Conservation (phyloP, 148 eudicot genomes). For the Vaccinium darrowii region DNA sequence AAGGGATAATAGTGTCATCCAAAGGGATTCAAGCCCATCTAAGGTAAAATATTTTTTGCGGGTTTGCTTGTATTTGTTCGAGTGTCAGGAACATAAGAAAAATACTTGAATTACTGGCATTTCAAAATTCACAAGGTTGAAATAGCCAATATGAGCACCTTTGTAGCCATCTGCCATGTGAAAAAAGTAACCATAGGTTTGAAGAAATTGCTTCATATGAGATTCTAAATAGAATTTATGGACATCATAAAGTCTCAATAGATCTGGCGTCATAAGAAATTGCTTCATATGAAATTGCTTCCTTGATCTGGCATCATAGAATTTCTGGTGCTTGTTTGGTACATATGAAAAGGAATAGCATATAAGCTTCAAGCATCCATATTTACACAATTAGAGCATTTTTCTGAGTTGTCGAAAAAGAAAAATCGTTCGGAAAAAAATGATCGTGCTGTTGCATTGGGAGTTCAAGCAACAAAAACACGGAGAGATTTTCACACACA, state of each 20-base stretch:
- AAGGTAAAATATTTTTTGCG: not conserved
- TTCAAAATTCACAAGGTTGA: not conserved
- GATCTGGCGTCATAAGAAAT: too few relatives aligned
- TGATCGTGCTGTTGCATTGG: too few relatives aligned
- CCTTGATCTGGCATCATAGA: not conserved
- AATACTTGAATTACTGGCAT: not conserved
- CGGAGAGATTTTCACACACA: too few relatives aligned
- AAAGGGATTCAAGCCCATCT: not conserved
- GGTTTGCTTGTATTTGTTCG: not conserved
- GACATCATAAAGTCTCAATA: not conserved
- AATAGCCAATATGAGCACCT: not conserved
- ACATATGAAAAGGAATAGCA: not conserved
- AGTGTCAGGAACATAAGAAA: not conserved
- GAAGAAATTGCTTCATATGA: not conserved
- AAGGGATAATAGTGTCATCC: not conserved
- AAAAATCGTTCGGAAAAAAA: not conserved
- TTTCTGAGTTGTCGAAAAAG: not conserved
- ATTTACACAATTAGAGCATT: not conserved
- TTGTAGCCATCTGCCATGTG: not conserved
- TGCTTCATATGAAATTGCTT: too few relatives aligned
- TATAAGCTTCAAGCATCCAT: slow-evolving; percentile 2
- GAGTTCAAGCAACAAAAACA: too few relatives aligned
- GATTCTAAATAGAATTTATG: too few relatives aligned
- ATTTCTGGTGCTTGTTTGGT: not conserved
- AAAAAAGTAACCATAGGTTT: not conserved